Evolutionary conservation across 2,329 filamentous ascomycete species (phyloP), one percentile per base, ranked within the genome.

Genomic region (Aspergillus sp.): DNA sequence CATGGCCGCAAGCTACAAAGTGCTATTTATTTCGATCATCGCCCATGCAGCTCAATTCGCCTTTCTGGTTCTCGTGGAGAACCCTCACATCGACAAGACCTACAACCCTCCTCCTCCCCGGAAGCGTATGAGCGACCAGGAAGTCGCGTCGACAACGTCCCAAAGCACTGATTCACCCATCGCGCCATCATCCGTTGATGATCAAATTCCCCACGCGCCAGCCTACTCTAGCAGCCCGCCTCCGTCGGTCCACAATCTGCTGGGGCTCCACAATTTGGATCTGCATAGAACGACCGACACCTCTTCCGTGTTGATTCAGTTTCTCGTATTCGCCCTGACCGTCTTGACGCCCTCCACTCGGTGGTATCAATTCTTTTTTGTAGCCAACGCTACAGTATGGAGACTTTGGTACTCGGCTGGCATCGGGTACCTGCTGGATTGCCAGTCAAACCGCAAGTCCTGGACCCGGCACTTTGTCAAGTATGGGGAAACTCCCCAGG

Each of bases 391-490:
- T 3, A 77, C 91, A 29, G 68, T 85, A 16, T 96, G 93, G 92
- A 89, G 95, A 50, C 73, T 96, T 14, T 98, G 95, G 94, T 97
- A 95, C 74, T 91, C 90, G 11, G 77, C 95, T 56, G 95, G 95
- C 24, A 85, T 99, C 26, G 95, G 94, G 49, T 84, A 91, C 67
- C 87, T 98, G 61, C 84, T 99, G 52, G 87, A 91, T 68, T 84
- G 86, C 57, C 95, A 99, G 76, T 97, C 94, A 20, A 89, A 89
- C 70, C 87, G 89, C 77, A 98, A 98, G 80, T 87, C 90, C 75
- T 98, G 95, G 92, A 98, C 94, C 16, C 87, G 95, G 26, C 95
- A 99, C 79, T 99, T 98, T 73, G 85, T 99, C 78, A 99, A 99
- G 75, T 97, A 90, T 70, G 95, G 95, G 62, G 95, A 98, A 74